These are phyloP conservation scores for Blumeria graminis DNA, from an alignment of 2,329 filamentous ascomycete species.

Conservation along the genomic window DNA sequence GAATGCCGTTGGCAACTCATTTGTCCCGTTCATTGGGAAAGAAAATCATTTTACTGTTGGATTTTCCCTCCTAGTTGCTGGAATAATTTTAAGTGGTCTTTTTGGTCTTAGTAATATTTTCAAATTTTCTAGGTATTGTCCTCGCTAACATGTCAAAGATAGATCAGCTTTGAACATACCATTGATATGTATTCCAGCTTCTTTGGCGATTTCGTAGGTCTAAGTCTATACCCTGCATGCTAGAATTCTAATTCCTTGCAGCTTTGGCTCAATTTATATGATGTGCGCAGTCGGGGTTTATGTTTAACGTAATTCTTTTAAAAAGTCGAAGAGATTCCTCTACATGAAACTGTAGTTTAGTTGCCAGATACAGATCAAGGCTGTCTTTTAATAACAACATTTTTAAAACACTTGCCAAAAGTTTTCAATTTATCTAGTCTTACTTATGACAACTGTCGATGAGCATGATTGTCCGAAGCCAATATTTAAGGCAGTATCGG, in stretches of 20 bases:
- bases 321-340: constrained; percentile 2
- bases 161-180: constrained; percentile 57
- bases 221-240: neutral
- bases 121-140: too few relatives aligned
- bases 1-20: constrained; percentile 70
- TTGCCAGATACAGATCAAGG: constrained; percentile 12
- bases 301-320: constrained; percentile 32
- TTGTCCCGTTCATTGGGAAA: constrained; percentile 58
- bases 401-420: neutral
- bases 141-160: constrained; percentile 27
- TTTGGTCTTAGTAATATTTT: constrained; percentile 58
- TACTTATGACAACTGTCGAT: constrained; percentile 12
- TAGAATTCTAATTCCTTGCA: constrained; percentile 17
- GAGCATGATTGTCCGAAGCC: constrained; percentile 17
- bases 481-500: constrained; percentile 52
- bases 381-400: constrained; percentile 2
- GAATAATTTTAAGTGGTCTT: constrained; percentile 47
- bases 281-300: constrained; percentile 98
- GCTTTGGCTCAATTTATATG: constrained; percentile 90
- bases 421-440: too few relatives aligned
- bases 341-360: constrained; percentile 14
- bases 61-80: constrained; percentile 48
- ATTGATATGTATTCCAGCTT: constrained; percentile 63
- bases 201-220: constrained; percentile 68
- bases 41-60: constrained; percentile 62